A percentile compares a stretch with the other conserved stretches of the same genome.
Evolutionary conservation across 169 alveolate species (phyloP).

Genomic region (Condylostoma magnum): DNA sequence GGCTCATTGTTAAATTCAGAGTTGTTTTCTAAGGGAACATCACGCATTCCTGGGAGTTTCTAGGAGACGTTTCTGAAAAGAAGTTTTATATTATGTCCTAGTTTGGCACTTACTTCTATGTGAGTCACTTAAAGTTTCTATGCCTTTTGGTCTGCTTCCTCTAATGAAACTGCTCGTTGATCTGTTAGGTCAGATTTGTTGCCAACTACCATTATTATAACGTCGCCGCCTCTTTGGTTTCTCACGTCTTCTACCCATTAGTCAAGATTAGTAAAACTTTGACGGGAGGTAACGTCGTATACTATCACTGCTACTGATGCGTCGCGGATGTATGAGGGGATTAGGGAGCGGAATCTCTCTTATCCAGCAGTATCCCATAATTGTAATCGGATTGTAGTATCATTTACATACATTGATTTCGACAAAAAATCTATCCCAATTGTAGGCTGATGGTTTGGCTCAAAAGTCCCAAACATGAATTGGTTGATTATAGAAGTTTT

Average conservation of each 20-base stretch:
- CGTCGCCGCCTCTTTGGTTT: constrained; percentile 94
- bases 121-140: constrained; percentile 90
- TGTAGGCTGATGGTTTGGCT: constrained; percentile 63
- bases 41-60: constrained; percentile 49
- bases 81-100: constrained; percentile 92
- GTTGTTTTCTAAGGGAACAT: too few relatives aligned
- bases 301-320: constrained; percentile 96
- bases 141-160: constrained; percentile 92
- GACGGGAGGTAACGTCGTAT: constrained; percentile 90
- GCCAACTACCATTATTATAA: constrained; percentile 94
- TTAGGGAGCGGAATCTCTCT: constrained; percentile 94
- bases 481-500: constrained; percentile 48
- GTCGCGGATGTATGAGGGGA: constrained; percentile 96
- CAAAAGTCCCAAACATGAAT: constrained; percentile 54
- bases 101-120: constrained; percentile 96
- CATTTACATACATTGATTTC: constrained; percentile 74
- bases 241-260: constrained; percentile 97
- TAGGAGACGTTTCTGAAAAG: constrained; percentile 87
- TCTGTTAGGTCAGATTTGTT: constrained; percentile 96
- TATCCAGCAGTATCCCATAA: constrained; percentile 99
- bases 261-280: constrained; percentile 80
- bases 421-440: constrained; percentile 83
- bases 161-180: constrained; percentile 83
- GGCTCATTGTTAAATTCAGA: too few relatives aligned
- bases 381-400: constrained; percentile 94